Conservation (phyloP, 352 stramenopile species). For the Plasmopara halstedii region DNA sequence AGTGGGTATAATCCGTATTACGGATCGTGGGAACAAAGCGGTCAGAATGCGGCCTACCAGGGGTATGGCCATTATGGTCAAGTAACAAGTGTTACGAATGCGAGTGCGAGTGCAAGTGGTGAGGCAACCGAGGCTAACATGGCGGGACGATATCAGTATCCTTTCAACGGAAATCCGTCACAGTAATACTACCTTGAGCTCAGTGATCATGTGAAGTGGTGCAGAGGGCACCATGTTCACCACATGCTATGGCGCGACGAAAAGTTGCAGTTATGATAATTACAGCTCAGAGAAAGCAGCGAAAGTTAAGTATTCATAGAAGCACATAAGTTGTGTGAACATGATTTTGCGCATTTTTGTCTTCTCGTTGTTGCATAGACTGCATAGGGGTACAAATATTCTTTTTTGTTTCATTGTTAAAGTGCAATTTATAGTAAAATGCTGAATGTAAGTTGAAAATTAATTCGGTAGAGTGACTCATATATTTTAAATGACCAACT, state of each 20-base stretch:
- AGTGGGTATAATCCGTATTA: slow-evolving; percentile 49
- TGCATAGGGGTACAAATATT: background rate
- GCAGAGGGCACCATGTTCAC: slow-evolving; percentile 18
- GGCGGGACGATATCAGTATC: slow-evolving; percentile 36
- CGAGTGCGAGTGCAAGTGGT: slow-evolving; percentile 10
- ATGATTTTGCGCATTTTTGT: slow-evolving; percentile 17
- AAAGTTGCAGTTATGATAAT: slow-evolving; percentile 5
- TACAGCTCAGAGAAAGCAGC: slow-evolving; percentile 20
- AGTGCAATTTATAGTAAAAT: no score
- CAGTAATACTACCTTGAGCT: slow-evolving; percentile 2
- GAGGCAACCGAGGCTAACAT: slow-evolving; percentile 16
- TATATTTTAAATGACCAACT: slow-evolving; percentile 24
- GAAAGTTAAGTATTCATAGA: no score
- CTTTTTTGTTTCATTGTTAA: no score
- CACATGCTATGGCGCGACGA: slow-evolving; percentile 14
- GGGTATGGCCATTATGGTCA: slow-evolving; percentile 30
- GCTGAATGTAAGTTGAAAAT: background rate
- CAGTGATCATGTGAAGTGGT: slow-evolving; percentile 1
- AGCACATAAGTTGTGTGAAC: no score
- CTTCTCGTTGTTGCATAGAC: slow-evolving; percentile 8
- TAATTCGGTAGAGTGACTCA: background rate
- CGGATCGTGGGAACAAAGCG: slow-evolving; percentile 31
- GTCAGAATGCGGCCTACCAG: slow-evolving; percentile 24
- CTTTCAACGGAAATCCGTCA: background rate
- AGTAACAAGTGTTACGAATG: background rate